phyloP scores from a whole-genome alignment of 2,329 filamentous ascomycete genomes.

The Fusarium temperatum region DNA sequence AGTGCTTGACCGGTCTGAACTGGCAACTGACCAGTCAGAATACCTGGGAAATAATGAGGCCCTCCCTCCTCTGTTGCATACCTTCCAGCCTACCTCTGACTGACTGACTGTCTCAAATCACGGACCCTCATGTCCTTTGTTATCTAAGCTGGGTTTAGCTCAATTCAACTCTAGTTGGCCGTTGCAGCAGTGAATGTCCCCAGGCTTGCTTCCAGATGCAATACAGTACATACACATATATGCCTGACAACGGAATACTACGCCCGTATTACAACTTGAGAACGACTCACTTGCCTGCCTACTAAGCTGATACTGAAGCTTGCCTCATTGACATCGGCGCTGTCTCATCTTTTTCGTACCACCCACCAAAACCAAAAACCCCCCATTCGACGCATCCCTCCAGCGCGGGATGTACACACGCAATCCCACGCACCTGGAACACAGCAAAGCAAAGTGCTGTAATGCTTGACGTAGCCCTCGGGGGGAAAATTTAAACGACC shows the following conservation, averaged over 20 bases:
- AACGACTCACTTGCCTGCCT: not conserved
- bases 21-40: not conserved
- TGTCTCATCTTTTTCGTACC: conserved; percentile 8
- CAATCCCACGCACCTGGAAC: conserved; percentile 37
- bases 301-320: not conserved
- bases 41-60: conserved; percentile 17
- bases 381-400: not conserved
- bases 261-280: not conserved
- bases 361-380: not conserved
- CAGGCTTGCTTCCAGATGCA: not conserved
- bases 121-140: not conserved
- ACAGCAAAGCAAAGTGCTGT: conserved; percentile 16
- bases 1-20: conserved; percentile 20
- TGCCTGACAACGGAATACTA: not conserved
- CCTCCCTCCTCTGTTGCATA: conserved; percentile 9
- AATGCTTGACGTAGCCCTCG: conserved; percentile 14
- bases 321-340: not conserved
- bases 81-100: not conserved
- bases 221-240: not conserved
- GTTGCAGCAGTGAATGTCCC: conserved; percentile 2
- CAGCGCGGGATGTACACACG: conserved; percentile 16
- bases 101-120: conserved; percentile 8
- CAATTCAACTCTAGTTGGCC: not conserved
- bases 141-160: not conserved
- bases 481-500: no score